These are phyloP conservation scores for Claviceps maximensis DNA, from an alignment of 2,329 filamentous ascomycete species.

Conservation along the genomic window DNA sequence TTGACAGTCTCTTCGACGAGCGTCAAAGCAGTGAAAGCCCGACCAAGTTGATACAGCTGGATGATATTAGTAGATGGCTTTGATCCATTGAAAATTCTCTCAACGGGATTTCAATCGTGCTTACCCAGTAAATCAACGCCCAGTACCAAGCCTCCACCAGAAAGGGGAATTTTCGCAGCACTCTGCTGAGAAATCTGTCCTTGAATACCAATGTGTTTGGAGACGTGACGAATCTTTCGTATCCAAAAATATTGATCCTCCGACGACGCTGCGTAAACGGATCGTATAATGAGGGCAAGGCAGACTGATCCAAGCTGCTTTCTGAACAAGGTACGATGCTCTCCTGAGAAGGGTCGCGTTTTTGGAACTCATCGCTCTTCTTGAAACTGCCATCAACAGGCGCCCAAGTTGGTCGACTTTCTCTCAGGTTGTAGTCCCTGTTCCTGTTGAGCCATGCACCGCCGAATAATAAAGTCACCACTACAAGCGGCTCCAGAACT, in stretches of 20 bases:
- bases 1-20: conserved; percentile 55
- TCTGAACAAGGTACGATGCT: conserved; percentile 8
- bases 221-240: conserved; percentile 17
- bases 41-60: conserved; percentile 61
- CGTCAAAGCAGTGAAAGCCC: conserved; percentile 57
- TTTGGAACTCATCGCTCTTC: conserved; percentile 17
- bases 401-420: conserved; percentile 11
- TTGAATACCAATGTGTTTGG: conserved; percentile 44
- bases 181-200: conserved; percentile 45
- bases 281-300: conserved; percentile 15
- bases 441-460: conserved; percentile 31
- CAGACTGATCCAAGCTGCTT: conserved; percentile 14
- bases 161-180: conserved; percentile 57
- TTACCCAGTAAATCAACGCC: conserved; percentile 24
- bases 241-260: conserved; percentile 20
- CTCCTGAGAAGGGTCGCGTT: conserved; percentile 14
- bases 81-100: background rate
- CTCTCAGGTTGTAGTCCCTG: conserved; percentile 21
- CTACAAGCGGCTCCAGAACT: conserved; percentile 28
- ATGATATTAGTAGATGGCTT: background rate
- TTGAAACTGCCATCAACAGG: conserved; percentile 12
- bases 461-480: conserved; percentile 29
- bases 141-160: conserved; percentile 65
- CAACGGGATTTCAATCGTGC: background rate
- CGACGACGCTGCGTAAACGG: conserved; percentile 18